Conservation (phyloP, 805 yeast genomes). For the Candida boleticola region DNA sequence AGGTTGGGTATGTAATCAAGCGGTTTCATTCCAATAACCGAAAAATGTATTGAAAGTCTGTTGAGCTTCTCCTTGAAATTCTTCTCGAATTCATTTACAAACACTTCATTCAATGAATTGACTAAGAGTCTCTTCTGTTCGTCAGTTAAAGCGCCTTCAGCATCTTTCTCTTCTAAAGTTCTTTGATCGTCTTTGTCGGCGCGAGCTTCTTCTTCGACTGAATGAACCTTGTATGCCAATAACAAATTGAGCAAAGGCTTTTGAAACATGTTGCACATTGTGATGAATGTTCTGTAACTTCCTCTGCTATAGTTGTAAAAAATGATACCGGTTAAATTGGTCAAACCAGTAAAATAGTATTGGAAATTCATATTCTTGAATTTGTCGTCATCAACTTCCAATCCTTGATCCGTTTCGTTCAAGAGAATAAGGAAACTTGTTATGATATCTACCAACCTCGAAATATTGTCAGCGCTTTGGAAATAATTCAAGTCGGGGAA, state of each 20-base stretch:
- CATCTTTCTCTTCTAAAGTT: not conserved
- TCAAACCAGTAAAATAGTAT: conserved; percentile 36
- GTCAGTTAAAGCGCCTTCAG: not conserved
- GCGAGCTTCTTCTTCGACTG: not conserved
- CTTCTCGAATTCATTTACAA: conserved; percentile 41
- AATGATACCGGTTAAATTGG: conserved; percentile 40
- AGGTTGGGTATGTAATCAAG: conserved; percentile 40
- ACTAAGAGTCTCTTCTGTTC: conserved; percentile 4
- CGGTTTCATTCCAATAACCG: conserved; percentile 38
- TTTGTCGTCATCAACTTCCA: conserved; percentile 13
- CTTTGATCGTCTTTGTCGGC: not conserved
- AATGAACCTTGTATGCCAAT: conserved; percentile 10
- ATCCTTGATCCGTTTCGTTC: conserved; percentile 9
- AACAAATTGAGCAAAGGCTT: conserved; percentile 23
- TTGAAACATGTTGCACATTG: conserved; percentile 37
- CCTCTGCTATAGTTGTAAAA: conserved; percentile 32
- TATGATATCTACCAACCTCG: conserved; percentile 23
- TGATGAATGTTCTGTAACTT: conserved; percentile 33
- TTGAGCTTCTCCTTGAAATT: conserved; percentile 44
- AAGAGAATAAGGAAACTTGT: conserved; percentile 25
- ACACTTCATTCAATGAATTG: conserved; percentile 9
- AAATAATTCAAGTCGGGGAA: conserved; percentile 21
- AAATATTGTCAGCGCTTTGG: conserved; percentile 13
- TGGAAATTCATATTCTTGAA: conserved; percentile 6
- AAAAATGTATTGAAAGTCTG: conserved; percentile 50